A percentile compares a stretch with the other conserved stretches of the same genome.
Evolutionary conservation across 306 rosid species (phyloP).

Genomic region (Citrullus amarus): DNA sequence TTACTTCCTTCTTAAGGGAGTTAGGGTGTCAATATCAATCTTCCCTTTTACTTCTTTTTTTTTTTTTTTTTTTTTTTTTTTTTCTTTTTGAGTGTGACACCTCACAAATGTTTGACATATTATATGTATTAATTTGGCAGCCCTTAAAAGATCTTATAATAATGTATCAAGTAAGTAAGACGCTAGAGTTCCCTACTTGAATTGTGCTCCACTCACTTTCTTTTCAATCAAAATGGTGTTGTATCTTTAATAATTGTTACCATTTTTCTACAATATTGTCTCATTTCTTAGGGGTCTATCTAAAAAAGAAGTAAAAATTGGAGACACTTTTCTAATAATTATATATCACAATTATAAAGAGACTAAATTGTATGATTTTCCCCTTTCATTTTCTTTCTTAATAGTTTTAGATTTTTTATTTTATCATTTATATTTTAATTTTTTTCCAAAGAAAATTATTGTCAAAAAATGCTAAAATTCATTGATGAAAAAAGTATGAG

Average conservation of each 20-base stretch:
- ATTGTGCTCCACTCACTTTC: background rate
- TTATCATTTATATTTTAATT: background rate
- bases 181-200: background rate
- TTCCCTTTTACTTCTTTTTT: background rate
- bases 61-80: background rate
- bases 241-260: background rate
- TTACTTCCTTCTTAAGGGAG: background rate
- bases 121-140: background rate
- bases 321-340: background rate
- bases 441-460: background rate
- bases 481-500: background rate
- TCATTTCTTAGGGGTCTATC: background rate
- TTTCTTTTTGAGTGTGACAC: background rate
- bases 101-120: background rate
- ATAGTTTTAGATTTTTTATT: background rate
- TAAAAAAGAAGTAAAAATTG: background rate
- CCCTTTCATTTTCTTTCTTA: background rate
- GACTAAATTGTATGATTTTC: background rate
- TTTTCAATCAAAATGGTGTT: constrained; percentile 1
- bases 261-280: background rate
- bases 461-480: background rate
- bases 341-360: background rate
- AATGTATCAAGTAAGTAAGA: background rate
- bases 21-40: background rate
- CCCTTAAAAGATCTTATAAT: background rate